Evolutionary conservation across 192 early-diverging fungal species (phyloP), one percentile per base, ranked within the genome.

Genomic region (Backusella morwellensis): DNA sequence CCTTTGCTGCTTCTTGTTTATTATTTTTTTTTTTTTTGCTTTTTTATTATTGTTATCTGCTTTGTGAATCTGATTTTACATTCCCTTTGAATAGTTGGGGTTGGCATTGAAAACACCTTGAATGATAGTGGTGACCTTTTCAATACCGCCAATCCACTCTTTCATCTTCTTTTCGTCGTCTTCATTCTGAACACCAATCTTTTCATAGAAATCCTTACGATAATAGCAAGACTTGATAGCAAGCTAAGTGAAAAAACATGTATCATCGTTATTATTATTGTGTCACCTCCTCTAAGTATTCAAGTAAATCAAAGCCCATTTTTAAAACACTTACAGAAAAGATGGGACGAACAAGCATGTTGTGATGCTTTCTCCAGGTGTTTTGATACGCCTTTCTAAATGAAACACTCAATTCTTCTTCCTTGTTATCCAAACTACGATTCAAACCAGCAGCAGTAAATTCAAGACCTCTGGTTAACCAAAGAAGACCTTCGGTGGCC

Each of bases 211-310:
- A 73, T 92, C 90, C 32, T 86, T 86, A 50, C 95, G 94, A 77
- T 88, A 87, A 9, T 94, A 95, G 78, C 95, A 97, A n/a, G 93
- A 92, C 76, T 89, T 89, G 94, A 98, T 96, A 11, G 92, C 93
- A 66, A 93, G 69, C 91, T 93, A 63, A 73, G 66, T 21, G 34
- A 9, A 32, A 9, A 9, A 17, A 21, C 2, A 7, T 68, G 21
- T 35, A 68, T 11, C 9, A 40, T 11, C 6, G 38, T 40, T 40
- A 40, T 40, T 40, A 1, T 12, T 11, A 4, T 44, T 44, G 15
- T 17, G 15, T 6, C 42, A 44, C 4, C 3, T 12, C 14, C 15
- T 44, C 15, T 17, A 44, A 14, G 42, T 23, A 4, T 29, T 14
- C n/a, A 70, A 36, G 44, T 36, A 35, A n/a, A 35, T 34, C 6